Conservation (phyloP, 2,329 filamentous ascomycete genomes). For the Pseudogymnoascus pannorum region DNA sequence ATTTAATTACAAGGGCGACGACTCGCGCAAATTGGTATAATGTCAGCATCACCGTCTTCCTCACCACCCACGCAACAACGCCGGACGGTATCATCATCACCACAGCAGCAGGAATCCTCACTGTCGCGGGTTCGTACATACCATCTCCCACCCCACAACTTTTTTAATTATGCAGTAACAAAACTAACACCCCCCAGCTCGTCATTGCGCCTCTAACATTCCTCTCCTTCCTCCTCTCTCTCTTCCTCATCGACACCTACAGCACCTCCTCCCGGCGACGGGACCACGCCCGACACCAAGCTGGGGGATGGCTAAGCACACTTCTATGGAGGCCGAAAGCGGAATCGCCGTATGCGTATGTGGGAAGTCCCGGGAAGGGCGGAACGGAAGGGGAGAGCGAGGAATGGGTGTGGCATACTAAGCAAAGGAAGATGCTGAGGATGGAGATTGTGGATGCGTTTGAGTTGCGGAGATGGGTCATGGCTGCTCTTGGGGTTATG, state of each 20-base stretch:
- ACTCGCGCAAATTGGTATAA: not conserved
- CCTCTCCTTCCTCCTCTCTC: conserved; percentile 29
- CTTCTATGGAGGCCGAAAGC: not conserved
- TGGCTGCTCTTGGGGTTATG: conserved; percentile 9
- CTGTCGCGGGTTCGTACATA: not conserved
- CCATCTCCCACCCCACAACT: no score
- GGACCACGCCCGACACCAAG: not conserved
- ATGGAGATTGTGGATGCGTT: conserved; percentile 29
- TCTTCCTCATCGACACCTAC: conserved; percentile 26
- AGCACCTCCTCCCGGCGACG: conserved; percentile 13
- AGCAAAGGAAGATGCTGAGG: conserved; percentile 28
- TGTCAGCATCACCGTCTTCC: not conserved
- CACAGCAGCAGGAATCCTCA: not conserved
- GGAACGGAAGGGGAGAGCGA: conserved; percentile 14
- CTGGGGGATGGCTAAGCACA: not conserved
- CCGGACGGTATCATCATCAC: not conserved
- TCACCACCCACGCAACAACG: not conserved
- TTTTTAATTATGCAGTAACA: no score
- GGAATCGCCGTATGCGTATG: conserved; percentile 21
- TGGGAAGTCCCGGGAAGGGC: conserved; percentile 8
- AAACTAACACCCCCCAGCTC: conserved; percentile 17
- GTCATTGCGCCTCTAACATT: conserved; percentile 28
- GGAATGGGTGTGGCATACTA: conserved; percentile 28
- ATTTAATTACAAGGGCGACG: not conserved
- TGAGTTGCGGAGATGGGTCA: conserved; percentile 24